Conservation (phyloP, 352 stramenopile species). For the Globisporangium canariense region DNA sequence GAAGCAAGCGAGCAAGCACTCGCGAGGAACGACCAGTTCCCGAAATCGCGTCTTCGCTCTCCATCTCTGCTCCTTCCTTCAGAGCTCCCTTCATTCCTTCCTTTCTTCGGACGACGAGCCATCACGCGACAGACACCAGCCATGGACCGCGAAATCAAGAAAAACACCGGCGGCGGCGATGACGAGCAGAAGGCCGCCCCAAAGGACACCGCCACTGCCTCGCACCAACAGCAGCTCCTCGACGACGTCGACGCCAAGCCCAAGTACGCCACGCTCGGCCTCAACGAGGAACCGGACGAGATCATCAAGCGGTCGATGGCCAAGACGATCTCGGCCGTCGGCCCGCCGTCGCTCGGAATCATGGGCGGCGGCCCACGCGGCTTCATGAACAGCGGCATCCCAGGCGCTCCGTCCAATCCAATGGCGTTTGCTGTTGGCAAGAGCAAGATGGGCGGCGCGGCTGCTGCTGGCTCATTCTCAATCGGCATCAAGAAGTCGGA, state of each 20-base stretch:
- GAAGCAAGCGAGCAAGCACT: neutral
- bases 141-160: conserved; percentile 5
- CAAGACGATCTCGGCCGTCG: conserved; percentile 27
- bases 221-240: conserved; percentile 1
- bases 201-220: conserved; percentile 2
- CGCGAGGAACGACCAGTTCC: neutral
- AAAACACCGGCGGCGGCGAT: neutral
- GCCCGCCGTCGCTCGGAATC: conserved; percentile 34
- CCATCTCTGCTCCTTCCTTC: too few relatives aligned
- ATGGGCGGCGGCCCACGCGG: conserved; percentile 26
- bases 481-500: conserved; percentile 23
- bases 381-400: conserved; percentile 19
- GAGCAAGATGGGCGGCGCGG: conserved; percentile 23
- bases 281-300: conserved; percentile 44
- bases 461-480: conserved; percentile 24
- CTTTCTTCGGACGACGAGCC: neutral
- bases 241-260: conserved; percentile 17
- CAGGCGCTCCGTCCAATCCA: conserved; percentile 34
- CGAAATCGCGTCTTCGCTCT: neutral
- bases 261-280: conserved; percentile 34
- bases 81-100: too few relatives aligned
- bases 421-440: conserved; percentile 41
- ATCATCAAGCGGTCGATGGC: conserved; percentile 59
- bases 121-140: neutral
- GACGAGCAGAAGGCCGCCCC: neutral